phyloP scores from a whole-genome alignment of 1,284 basidiomycete species.

The Afroboletus lepidellus region DNA sequence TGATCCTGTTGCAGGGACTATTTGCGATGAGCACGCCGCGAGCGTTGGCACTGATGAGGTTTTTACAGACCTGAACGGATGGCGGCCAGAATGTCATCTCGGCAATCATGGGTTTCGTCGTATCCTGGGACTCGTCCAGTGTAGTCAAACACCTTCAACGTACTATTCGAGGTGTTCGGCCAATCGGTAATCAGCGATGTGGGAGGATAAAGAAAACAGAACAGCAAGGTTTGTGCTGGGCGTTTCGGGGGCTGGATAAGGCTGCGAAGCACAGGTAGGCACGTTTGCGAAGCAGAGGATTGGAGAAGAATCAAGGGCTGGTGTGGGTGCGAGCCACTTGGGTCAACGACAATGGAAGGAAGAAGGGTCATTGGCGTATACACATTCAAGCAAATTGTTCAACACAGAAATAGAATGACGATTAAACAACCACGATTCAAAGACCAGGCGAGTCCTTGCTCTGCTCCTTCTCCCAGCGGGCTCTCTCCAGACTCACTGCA shows the following conservation, averaged over 20 bases:
- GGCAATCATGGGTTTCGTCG: conserved; percentile 34
- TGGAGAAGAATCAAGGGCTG: conserved; percentile 60
- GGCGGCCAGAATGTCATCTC: conserved; percentile 41
- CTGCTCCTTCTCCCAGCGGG: conserved; percentile 23
- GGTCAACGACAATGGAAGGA: conserved; percentile 37
- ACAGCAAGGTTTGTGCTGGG: conserved; percentile 44
- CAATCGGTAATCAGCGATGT: conserved; percentile 35
- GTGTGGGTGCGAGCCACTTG: conserved; percentile 29
- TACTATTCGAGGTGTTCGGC: conserved; percentile 23
- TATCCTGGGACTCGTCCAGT: conserved; percentile 57
- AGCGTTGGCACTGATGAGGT: not conserved
- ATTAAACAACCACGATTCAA: conserved; percentile 5
- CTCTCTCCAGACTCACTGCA: conserved; percentile 23
- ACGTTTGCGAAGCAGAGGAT: conserved; percentile 63
- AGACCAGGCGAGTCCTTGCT: conserved; percentile 5
- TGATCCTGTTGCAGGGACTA: conserved; percentile 43
- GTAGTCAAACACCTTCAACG: conserved; percentile 50
- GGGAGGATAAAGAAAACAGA: conserved; percentile 61
- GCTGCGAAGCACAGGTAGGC: conserved; percentile 54
- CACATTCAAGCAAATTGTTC: not conserved
- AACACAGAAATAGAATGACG: not conserved
- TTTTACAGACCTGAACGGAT: conserved; percentile 45
- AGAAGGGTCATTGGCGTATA: conserved; percentile 33
- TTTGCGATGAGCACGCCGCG: conserved; percentile 10
- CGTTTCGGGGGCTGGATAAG: conserved; percentile 34